Base-by-base conservation (phyloP, 1,139 yeast genomes). In the Yamadazyma triangularis region DNA sequence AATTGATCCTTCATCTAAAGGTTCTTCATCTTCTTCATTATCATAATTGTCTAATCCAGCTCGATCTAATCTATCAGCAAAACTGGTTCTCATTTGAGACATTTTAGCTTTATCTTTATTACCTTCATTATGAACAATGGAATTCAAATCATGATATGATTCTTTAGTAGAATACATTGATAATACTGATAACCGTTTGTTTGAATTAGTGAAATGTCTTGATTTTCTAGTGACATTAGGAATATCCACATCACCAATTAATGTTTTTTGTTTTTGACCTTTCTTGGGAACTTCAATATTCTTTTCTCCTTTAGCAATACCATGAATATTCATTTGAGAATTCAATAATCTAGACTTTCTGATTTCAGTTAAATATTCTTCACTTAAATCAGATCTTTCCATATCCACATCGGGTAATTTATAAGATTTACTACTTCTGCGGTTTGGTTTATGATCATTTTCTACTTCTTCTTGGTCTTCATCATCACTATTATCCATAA, bases 221-320 rank as follows among this genome's bases (percentile, higher is more conserved):
- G 86, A 79, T 46, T 77, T 76, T 53, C 87, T 72, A 0, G 87
- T 76, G 21, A 80, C 85, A 41, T 74, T 76, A 15, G 89, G 89
- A 36, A 81, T 76, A 35, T 67, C 69, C 25, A 81, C 79, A 40
- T 76, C 80, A 10, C 83, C 73, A 30, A 81, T 65, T 25, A 67
- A 52, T 1, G 73, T 65, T 35, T 55, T 53, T 15, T 26, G 30
- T 23, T 51, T 54, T 33, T 49, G 48, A 12, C 39, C 34, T 29
- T 43, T 45, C 35, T 47, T 44, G 12, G 48, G 45, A 15, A 42
- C 25, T 28, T 45, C 48, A 24, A 37, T 36, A 28, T 40, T 37
- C 24, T 39, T 27, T 25, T 47, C 54, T 13, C 50, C 51, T 25
- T 54, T 50, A 21, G 56, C 52, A 13, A 50, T 47, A 9, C 56